Conservation (phyloP, 2,329 filamentous ascomycete genomes). For the Fonsecaea monophora region DNA sequence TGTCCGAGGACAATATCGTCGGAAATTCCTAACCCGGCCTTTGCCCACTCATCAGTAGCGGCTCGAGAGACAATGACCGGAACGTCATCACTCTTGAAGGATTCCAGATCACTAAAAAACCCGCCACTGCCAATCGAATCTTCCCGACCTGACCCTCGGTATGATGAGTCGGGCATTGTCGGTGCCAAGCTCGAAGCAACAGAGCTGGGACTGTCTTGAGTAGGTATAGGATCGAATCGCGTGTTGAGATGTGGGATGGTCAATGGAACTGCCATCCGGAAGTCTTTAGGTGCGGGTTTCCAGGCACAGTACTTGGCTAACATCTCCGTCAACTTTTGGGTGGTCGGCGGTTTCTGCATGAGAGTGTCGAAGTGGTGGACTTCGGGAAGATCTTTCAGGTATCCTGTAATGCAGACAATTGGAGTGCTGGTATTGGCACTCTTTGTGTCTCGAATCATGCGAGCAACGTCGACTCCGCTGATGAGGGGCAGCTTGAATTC, state of each 20-base stretch:
- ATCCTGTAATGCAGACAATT: slow-evolving; percentile 95
- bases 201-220: slow-evolving; percentile 83
- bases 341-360: slow-evolving; percentile 95
- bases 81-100: slow-evolving; percentile 76
- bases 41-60: slow-evolving; percentile 76
- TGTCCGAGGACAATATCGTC: slow-evolving; percentile 61
- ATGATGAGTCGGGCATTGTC: slow-evolving; percentile 73
- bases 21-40: slow-evolving; percentile 78
- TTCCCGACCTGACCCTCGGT: slow-evolving; percentile 79
- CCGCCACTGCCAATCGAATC: slow-evolving; percentile 85
- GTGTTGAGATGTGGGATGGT: slow-evolving; percentile 51
- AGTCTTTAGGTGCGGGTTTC: slow-evolving; percentile 76
- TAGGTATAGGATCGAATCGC: slow-evolving; percentile 54
- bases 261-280: slow-evolving; percentile 59
- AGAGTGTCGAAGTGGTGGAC: slow-evolving; percentile 95
- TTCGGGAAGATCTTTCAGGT: slow-evolving; percentile 94
- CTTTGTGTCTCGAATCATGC: slow-evolving; percentile 97
- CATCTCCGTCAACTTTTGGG: slow-evolving; percentile 87
- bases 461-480: slow-evolving; percentile 91
- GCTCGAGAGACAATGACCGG: slow-evolving; percentile 77
- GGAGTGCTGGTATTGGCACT: slow-evolving; percentile 94
- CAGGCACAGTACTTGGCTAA: slow-evolving; percentile 88
- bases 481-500: slow-evolving; percentile 95
- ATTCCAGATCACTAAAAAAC: slow-evolving; percentile 85
- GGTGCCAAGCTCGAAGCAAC: slow-evolving; percentile 76